Evolutionary conservation across 208 protist genomes (phyloP), one percentile per base, ranked within the genome.

Genomic region (Leishmania tarentolae): DNA sequence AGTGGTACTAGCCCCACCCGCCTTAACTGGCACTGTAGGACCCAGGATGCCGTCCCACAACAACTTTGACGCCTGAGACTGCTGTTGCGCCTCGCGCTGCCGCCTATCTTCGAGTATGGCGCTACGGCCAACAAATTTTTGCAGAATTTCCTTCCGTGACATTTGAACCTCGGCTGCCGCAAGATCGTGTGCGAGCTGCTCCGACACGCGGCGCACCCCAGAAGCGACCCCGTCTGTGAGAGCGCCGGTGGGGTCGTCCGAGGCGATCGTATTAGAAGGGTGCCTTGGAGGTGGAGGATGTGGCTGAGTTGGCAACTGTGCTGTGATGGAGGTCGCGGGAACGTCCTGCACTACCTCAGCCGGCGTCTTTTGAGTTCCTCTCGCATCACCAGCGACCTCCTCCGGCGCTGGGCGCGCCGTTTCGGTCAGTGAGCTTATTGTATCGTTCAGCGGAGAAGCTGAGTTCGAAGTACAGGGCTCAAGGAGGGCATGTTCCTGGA

Each of bases 61-160:
- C 75, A 50, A 50, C 37, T 53, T 77, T 40, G 81, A 77, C 42
- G 66, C 69, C 37, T 75, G 61, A 37, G 61, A 56, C 40, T 46
- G 66, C 46, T 72, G 65, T 56, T 81, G 73, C 37, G 84, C 79
- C 59, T 92, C 87, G 19, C 87, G 86, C 73, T 84, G 83, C 61
- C 86, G 82, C 50, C 85, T 81, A 63, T 93, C 75, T 7, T 89
- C 87, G 17, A 93, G 80, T 31, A 93, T 83, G 50, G 81, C 87
- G 80, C 91, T 94, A 44, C 89, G 92, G 50, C 91, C 91, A 8
- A 91, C 83, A 68, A 90, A 93, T n/a, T 72, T 77, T 19, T 92
- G 88, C 72, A 93, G 85, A 57, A 80, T 72, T 76, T 79, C 74
- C 63, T 72, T 79, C 3, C 42, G 28, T 6, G 21, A 28, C 31